These are phyloP conservation scores for Jackrogersella minutella DNA, from an alignment of 495 filamentous ascomycete species.

Conservation along the genomic window DNA sequence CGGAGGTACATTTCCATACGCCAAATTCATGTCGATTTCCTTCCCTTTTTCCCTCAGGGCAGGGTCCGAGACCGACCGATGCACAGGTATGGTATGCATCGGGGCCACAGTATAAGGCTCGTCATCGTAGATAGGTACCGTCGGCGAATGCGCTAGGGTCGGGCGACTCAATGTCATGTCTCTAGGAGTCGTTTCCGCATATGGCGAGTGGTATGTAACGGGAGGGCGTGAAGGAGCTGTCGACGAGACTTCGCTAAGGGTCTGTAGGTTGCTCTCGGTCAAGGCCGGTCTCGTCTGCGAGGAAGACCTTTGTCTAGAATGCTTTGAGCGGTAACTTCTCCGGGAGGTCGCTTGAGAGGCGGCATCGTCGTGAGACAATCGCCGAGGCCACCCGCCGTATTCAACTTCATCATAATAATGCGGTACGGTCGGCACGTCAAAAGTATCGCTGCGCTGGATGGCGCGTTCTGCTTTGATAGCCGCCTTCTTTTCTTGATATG, in stretches of 20 bases:
- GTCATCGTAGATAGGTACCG: constrained; percentile 29
- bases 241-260: constrained; percentile 54
- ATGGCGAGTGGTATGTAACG: constrained; percentile 51
- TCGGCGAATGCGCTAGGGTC: constrained; percentile 44
- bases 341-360: constrained; percentile 50
- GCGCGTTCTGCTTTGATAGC: constrained; percentile 72
- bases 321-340: constrained; percentile 46
- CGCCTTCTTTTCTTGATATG: constrained; percentile 84
- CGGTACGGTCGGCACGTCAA: constrained; percentile 44
- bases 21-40: constrained; percentile 84
- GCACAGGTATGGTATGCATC: constrained; percentile 42
- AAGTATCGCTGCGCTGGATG: constrained; percentile 54
- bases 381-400: constrained; percentile 32
- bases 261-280: constrained; percentile 53
- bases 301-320: constrained; percentile 34
- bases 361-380: constrained; percentile 48
- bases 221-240: constrained; percentile 52
- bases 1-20: constrained; percentile 78
- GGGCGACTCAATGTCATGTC: constrained; percentile 52
- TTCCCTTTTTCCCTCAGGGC: constrained; percentile 56
- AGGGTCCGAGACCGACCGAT: constrained; percentile 52
- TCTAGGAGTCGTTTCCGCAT: constrained; percentile 51
- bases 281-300: constrained; percentile 46
- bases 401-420: constrained; percentile 40
- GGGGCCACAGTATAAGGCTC: constrained; percentile 32